Conservation (phyloP, 495 filamentous ascomycete genomes). For the Daldinia vernicosa region DNA sequence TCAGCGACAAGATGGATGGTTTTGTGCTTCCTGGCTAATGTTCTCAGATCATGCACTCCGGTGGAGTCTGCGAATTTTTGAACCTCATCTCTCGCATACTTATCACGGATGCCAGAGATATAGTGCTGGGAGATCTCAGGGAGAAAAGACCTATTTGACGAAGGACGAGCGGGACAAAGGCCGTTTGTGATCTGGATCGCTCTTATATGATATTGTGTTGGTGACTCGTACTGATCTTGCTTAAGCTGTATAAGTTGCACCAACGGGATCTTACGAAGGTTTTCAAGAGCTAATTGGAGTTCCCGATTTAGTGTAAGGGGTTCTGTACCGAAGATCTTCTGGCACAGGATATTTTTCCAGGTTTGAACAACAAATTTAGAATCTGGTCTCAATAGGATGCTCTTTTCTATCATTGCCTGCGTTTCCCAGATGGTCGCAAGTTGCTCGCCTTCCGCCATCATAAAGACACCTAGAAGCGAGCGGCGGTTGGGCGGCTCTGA, state of each 20-base stretch:
- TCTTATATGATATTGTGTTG: constrained; percentile 53
- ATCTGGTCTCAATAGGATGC: constrained; percentile 47
- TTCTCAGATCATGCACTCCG: constrained; percentile 35
- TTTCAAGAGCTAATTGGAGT: constrained; percentile 52
- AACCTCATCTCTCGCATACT: constrained; percentile 49
- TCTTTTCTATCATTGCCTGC: constrained; percentile 47
- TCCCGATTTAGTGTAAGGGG: constrained; percentile 57
- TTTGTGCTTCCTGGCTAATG: constrained; percentile 55
- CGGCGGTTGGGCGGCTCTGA: constrained; percentile 43
- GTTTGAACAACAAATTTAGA: constrained; percentile 44
- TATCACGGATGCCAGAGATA: constrained; percentile 54
- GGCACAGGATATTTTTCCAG: constrained; percentile 55
- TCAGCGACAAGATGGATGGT: constrained; percentile 58
- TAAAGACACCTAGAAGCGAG: constrained; percentile 57
- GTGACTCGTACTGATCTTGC: constrained; percentile 58
- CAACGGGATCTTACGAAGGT: constrained; percentile 56
- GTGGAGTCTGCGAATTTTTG: constrained; percentile 44
- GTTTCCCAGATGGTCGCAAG: constrained; percentile 56
- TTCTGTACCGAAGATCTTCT: constrained; percentile 47
- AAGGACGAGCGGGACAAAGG: constrained; percentile 38
- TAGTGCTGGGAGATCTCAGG: constrained; percentile 51
- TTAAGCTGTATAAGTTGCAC: constrained; percentile 57
- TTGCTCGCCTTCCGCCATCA: constrained; percentile 61
- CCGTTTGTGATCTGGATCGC: constrained; percentile 49
- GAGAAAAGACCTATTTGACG: constrained; percentile 31